A percentile compares a stretch with the other conserved stretches of the same genome.
These are phyloP conservation scores for Fusarium sp. DNA, from an alignment of 2,329 filamentous ascomycete genomes.

Conservation along the genomic window DNA sequence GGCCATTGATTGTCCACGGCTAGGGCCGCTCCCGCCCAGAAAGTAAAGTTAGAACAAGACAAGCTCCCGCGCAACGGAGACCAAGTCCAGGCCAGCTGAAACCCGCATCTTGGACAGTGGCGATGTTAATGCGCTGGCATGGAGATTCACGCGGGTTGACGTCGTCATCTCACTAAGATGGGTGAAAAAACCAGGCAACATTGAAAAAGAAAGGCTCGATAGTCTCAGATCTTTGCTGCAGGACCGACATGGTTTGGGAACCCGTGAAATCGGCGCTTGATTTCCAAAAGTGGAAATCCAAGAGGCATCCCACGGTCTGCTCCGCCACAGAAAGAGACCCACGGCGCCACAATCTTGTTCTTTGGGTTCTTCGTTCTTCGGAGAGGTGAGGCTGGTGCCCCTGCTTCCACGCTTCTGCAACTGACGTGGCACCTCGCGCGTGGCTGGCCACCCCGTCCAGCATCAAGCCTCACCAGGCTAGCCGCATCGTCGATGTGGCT, in stretches of 20 bases:
- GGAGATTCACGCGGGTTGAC: conserved; percentile 40
- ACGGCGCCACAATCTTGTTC: conserved; percentile 32
- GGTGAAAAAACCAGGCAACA: neutral
- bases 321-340: conserved; percentile 50
- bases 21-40: conserved; percentile 23
- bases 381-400: conserved; percentile 49
- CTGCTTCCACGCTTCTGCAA: conserved; percentile 22
- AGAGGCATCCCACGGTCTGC: conserved; percentile 45
- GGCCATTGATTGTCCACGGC: conserved; percentile 24
- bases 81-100: conserved; percentile 37
- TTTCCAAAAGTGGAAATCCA: conserved; percentile 37
- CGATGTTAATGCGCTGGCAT: conserved; percentile 40
- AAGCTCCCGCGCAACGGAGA: conserved; percentile 12
- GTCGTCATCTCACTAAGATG: conserved; percentile 10
- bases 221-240: conserved; percentile 36
- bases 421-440: conserved; percentile 55
- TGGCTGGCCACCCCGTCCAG: conserved; percentile 44
- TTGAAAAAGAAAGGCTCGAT: conserved; percentile 29
- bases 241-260: conserved; percentile 31
- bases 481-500: conserved; percentile 38
- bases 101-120: conserved; percentile 36
- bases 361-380: conserved; percentile 12
- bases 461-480: conserved; percentile 30
- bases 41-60: conserved; percentile 5
- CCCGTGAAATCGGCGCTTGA: conserved; percentile 16